Base-by-base conservation (phyloP, 495 filamentous ascomycete species). In the Penicillium roqueforti region DNA sequence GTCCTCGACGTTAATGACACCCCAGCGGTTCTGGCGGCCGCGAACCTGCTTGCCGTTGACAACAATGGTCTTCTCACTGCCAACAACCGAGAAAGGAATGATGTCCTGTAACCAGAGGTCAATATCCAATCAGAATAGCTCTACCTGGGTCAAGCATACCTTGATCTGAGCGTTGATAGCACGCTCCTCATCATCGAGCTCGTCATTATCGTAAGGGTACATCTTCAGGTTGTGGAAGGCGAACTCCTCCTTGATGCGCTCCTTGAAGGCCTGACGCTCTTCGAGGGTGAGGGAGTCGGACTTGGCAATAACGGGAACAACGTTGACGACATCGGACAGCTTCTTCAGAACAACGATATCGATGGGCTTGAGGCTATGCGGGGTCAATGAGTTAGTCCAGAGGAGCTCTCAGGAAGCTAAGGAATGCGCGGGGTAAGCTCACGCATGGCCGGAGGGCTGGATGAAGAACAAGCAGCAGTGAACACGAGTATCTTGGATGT, bases 401-500 rank as follows among this genome's bases (percentile, higher is more conserved):
- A 43, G 4, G 50, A 28, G 22, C 19, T 26, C 23, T 3, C 11
- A 14, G 7, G 14, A 34, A 18, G 11, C 42, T 16, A 16, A 14
- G n/a, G 42, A 31, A 20, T 34, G 10, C 20, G 43, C 8, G 43
- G 51, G 19, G 41, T 7, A 43, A 38, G 68, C 80, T 69, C 82
- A 87, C 68, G 93, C 91, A 79, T 99, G 93, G 34, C 93, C 93
- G 6, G 91, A 96, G 10, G 93, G 93, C 73, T 96, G 92, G 68
- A 99, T 99, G 84, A 99, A 99, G 83, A 97, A 99, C 51, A 99
- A 79, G 75, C 93, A 99, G 84, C 93, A 97, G 81, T 99, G 93
- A 62, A 99, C 96, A 55, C 93, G 87, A 60, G 93, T 97, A 73
- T 99, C 93, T 76, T 96, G 92, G 60, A 99, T 96, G 70, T 99